Percentiles rank a stretch among this genome's conserved stretches.
Conservation (phyloP, 2,329 filamentous ascomycete species). For the Aspergillus latus region DNA sequence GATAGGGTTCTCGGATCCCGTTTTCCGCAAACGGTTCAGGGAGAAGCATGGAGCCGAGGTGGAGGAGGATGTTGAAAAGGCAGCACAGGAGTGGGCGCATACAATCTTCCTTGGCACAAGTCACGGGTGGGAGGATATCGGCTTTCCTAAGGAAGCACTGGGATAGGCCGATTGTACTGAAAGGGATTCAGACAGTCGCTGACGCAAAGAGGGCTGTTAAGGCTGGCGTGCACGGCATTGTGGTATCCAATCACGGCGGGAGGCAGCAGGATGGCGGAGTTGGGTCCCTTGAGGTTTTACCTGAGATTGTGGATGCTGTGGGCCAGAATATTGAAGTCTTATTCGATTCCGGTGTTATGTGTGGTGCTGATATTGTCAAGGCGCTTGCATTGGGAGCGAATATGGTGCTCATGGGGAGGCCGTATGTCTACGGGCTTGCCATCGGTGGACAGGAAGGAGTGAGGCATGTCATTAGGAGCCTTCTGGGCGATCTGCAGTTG, state of each 20-base stretch:
- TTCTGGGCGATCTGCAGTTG: conserved; percentile 5
- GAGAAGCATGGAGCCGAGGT: conserved; percentile 41
- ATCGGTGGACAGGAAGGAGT: conserved; percentile 2
- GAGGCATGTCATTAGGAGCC: neutral
- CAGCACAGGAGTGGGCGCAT: conserved; percentile 52
- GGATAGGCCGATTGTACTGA: conserved; percentile 8
- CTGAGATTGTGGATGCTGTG: conserved; percentile 8
- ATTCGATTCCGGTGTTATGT: conserved; percentile 3
- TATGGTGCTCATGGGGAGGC: conserved; percentile 9
- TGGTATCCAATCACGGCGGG: conserved; percentile 9
- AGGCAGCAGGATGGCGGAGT: conserved; percentile 5
- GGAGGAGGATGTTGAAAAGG: conserved; percentile 49
- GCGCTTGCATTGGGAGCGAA: conserved; percentile 8
- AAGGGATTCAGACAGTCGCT: conserved; percentile 2
- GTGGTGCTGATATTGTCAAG: conserved; percentile 10
- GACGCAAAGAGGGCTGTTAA: conserved; percentile 1
- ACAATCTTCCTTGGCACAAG: conserved; percentile 54
- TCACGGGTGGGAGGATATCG: conserved; percentile 61
- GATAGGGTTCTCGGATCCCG: conserved; percentile 65
- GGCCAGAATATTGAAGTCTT: conserved; percentile 9
- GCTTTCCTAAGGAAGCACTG: conserved; percentile 56
- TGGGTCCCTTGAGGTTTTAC: conserved; percentile 1
- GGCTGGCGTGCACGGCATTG: conserved; percentile 1
- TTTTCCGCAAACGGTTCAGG: conserved; percentile 57
- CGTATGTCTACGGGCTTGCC: conserved; percentile 7